Base-by-base conservation (phyloP, 345 rosid genomes). In the Balakata baccata region DNA sequence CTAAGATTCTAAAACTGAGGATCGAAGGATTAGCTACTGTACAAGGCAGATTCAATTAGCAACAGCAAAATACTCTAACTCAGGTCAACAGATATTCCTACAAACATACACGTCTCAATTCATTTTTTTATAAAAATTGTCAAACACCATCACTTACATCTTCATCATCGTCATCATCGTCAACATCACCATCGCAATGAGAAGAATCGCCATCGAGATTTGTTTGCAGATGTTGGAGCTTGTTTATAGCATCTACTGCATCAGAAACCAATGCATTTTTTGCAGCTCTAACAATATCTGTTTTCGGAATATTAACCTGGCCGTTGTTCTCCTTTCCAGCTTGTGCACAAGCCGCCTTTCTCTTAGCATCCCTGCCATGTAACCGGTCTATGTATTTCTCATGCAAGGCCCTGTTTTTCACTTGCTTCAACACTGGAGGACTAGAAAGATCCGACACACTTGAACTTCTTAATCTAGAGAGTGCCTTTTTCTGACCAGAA, bases 301-400 rank as follows among this genome's bases (percentile, higher is more conserved):
- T 39, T 63, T 78, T 74, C 60, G 76, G 87, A 53, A 41, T 61
- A 50, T 71, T 64, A 69, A 13, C 5, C 71, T 75, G 80, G 52
- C 50, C 67, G 16, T 22, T 56, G 71, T 85, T 87, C 81, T 90
- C 92, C 82, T 89, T 84, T 37, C 64, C 77, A 12, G 53, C 71
- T 39, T 77, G 72, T 54, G 47, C 75, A 60, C 73, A 71, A 52
- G 76, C 87, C 3, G 86, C 81, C 75, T 81, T 87, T 83, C 98
- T 83, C 83, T 86, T 90, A 53, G 93, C 96, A 67, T 94, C 98
- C 83, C 98, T 86, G 65, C 47, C 45, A 76, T 88, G 95, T 51
- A 90, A 83, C 62, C 82, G 90, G 74, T 92, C 94, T 10, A 89
- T 89, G 72, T 90, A 89, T 80, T 84, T 89, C 82, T 94, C 97